A percentile compares a stretch with the other conserved stretches of the same genome.
phyloP scores from a whole-genome alignment of 139 green algal species.

The Micromonas commoda region DNA sequence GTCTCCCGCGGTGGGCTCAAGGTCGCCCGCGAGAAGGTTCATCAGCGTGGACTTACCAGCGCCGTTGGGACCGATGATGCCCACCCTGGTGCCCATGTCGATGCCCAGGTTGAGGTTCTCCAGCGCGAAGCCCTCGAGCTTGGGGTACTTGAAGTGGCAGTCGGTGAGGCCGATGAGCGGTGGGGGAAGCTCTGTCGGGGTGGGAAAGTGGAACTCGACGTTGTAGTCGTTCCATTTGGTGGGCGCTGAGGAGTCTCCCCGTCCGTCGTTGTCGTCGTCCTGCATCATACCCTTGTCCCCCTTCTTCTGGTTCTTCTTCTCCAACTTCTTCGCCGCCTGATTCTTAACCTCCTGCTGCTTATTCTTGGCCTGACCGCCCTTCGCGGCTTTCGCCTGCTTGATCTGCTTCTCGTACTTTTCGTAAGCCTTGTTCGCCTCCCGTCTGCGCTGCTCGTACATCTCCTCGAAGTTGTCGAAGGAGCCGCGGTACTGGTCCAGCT shows the following conservation, averaged over 20 bases:
- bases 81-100: constrained; percentile 92
- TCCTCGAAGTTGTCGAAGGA: constrained; percentile 94
- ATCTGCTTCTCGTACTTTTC: constrained; percentile 93
- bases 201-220: constrained; percentile 92
- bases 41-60: constrained; percentile 90
- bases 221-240: constrained; percentile 78
- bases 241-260: constrained; percentile 35
- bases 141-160: constrained; percentile 91
- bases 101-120: constrained; percentile 92
- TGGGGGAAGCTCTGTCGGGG: constrained; percentile 80
- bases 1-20: constrained; percentile 79
- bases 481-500: constrained; percentile 85
- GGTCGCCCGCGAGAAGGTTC: constrained; percentile 93
- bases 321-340: constrained; percentile 32
- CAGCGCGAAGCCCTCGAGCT: constrained; percentile 56
- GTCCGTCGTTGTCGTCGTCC: constrained; percentile 53
- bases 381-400: constrained; percentile 48
- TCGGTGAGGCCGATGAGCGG: constrained; percentile 78
- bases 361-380: constrained; percentile 34
- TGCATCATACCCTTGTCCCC: constrained; percentile 18
- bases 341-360: constrained; percentile 34
- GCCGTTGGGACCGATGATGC: constrained; percentile 96
- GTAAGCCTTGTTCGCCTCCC: constrained; percentile 82
- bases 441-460: constrained; percentile 96
- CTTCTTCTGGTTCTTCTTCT: constrained; percentile 34